Evolutionary conservation across 305 asterid genomes (phyloP), one percentile per base, ranked within the genome.

Genomic region (Solanum aculeatissimum): DNA sequence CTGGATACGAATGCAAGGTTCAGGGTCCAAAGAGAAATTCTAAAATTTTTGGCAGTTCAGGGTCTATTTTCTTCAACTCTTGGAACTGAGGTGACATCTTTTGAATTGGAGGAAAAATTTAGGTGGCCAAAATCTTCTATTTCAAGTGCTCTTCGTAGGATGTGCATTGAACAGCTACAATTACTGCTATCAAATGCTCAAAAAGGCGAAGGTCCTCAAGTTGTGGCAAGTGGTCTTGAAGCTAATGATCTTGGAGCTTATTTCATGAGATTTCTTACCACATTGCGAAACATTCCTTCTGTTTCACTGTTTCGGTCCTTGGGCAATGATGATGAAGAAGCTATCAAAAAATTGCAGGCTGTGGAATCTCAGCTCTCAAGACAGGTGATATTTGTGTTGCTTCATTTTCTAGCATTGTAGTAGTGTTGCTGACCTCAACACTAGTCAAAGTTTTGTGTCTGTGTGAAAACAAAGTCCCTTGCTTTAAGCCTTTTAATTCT

Each of bases 81-180:
- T 83, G 98, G 99, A 81, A 91, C 98, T 83, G 99, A 95, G 90
- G 95, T 97, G 82, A 97, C 99, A 43, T 95, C 99, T 54, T 97
- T 97, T 87, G 99, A 97, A 83, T 90, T 97, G 84, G 91, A 94
- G 82, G 99, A 97, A 60, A 97, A 90, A 86, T 91, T 97, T 86
- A 89, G 92, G 89, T 97, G 99, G 99, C 99, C 99, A 29, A 95
- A 93, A 85, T 90, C 92, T 14, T 85, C 93, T 42, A 91, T 92
- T 83, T 95, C 98, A 57, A 91, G 86, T 93, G 89, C 95, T 86
- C 92, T 95, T 85, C 83, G 93, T 78, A 97, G 91, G 91, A 91
- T 92, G 92, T 97, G 99, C 82, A 90, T 97, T 51, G 98, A 97
- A 86, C 98, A 97, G 95, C 93, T 95, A 35, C 98, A 97, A 85